A percentile compares a stretch with the other conserved stretches of the same genome.
phyloP scores from a whole-genome alignment of 2,329 filamentous ascomycete species.

The Microascus cirrosus region DNA sequence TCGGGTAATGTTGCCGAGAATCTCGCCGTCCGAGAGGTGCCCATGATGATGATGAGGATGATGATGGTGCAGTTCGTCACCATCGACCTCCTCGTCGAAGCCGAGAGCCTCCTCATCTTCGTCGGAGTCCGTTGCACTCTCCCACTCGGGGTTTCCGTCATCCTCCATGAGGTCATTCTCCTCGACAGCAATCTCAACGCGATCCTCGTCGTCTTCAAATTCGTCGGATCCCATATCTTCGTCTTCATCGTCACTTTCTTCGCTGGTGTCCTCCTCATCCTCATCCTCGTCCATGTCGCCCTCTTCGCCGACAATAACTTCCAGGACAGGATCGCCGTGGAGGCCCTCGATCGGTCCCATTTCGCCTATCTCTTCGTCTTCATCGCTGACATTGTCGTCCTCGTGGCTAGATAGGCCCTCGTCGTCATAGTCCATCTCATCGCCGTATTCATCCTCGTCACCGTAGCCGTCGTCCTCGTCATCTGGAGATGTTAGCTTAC shows the following conservation, averaged over 20 bases:
- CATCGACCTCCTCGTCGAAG: slow-evolving; percentile 10
- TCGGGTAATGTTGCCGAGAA: slow-evolving; percentile 43
- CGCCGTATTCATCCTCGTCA: slow-evolving; percentile 79
- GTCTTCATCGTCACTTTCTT: slow-evolving; percentile 34
- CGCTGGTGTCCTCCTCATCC: neutral
- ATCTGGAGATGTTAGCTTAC: slow-evolving; percentile 19
- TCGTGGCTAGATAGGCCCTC: slow-evolving; percentile 70
- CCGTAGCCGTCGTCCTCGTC: slow-evolving; percentile 91
- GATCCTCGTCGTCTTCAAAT: slow-evolving; percentile 37
- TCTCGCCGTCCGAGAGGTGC: slow-evolving; percentile 19
- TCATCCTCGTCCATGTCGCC: slow-evolving; percentile 46
- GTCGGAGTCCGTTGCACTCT: slow-evolving; percentile 44
- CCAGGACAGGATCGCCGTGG: slow-evolving; percentile 51
- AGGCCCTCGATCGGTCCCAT: slow-evolving; percentile 79
- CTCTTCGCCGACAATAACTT: slow-evolving; percentile 69
- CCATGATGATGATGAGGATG: slow-evolving; percentile 4
- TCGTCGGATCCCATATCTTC: slow-evolving; percentile 47
- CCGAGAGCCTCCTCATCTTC: slow-evolving; percentile 37
- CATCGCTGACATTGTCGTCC: slow-evolving; percentile 80
- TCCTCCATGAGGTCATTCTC: slow-evolving; percentile 48
- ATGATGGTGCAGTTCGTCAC: slow-evolving; percentile 26
- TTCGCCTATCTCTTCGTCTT: slow-evolving; percentile 62
- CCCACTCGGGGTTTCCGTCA: slow-evolving; percentile 50
- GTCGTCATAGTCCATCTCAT: slow-evolving; percentile 84
- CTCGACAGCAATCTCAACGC: slow-evolving; percentile 51